Percentiles rank a stretch among this genome's conserved stretches.
Conservation (phyloP, 805 yeast species). For the Sugiyamaella marilandica region DNA sequence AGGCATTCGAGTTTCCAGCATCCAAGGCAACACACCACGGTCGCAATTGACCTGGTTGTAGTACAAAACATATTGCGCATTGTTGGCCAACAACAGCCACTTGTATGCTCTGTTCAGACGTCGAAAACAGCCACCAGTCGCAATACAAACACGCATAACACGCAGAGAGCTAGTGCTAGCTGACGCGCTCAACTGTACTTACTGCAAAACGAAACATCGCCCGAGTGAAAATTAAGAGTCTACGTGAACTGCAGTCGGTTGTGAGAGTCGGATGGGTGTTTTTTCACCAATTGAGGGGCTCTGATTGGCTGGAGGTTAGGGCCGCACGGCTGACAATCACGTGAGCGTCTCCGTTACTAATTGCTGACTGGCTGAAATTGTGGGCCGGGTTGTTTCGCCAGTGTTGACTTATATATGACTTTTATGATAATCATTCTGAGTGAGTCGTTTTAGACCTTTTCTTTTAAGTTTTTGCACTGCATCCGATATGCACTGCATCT, state of each 20-base stretch:
- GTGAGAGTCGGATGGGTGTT: conserved; percentile 1
- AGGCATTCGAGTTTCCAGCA: too few relatives aligned
- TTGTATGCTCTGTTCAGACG: neutral
- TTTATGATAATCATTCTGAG: too few relatives aligned
- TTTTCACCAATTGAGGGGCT: conserved; percentile 7
- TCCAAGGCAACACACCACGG: too few relatives aligned
- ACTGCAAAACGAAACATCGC: conserved; percentile 19
- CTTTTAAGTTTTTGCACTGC: too few relatives aligned
- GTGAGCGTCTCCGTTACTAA: too few relatives aligned
- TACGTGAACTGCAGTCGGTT: neutral
- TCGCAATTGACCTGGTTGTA: too few relatives aligned
- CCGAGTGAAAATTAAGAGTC: neutral
- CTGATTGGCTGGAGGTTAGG: conserved; percentile 14
- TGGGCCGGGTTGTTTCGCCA: too few relatives aligned
- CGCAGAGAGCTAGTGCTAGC: neutral
- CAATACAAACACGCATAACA: neutral
- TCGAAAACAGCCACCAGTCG: neutral
- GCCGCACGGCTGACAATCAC: conserved; percentile 1
- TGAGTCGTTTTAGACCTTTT: too few relatives aligned
- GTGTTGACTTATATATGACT: too few relatives aligned
- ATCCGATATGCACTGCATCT: too few relatives aligned
- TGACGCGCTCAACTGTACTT: conserved; percentile 2
- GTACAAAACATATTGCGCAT: too few relatives aligned
- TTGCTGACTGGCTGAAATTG: too few relatives aligned
- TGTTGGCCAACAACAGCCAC: neutral